Evolutionary conservation across 768 basidiomycete genomes (phyloP), one percentile per base, ranked within the genome.

Genomic region (Psilocybe azurescens): DNA sequence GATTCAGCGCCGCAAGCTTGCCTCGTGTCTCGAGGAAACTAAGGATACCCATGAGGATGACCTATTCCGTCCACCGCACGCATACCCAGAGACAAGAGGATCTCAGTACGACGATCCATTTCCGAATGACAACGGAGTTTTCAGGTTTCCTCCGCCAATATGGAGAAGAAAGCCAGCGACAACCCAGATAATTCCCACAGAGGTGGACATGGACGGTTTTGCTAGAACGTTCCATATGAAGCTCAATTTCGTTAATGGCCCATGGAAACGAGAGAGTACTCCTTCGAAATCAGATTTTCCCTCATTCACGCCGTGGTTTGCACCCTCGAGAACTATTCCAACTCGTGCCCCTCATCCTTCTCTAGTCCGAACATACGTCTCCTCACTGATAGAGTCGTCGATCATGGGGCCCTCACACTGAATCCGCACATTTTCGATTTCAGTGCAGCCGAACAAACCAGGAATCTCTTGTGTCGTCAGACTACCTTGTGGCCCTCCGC

Each of bases 161-260:
- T 81, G 79, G 79, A 41, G 47, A 49, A 75, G 78, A 10, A 69
- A 53, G 48, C 70, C 75, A 13, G 56, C 73, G 3, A 50, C 53
- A 1, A 41, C 29, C 5, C 48, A 48, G 1, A 47, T 32, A 3
- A 1, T 20, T 30, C 60, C 50, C 0, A 1, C 59, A 0, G 28
- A 52, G 1, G 59, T 75, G 5, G 70, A 76, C 28, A 60, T 78
- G n/a, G 67, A 74, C 16, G 71, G 70, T 0, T 62, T 76, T 3
- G 48, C 59, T 4, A 30, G 63, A 0, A 60, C 68, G 3, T 72
- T 77, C 32, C 51, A 50, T 0, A 33, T 65, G 0, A 76, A 74
- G 39, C 61, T 77, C 33, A 67, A 58, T 16, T 53, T 79, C 20
- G 54, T 65, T 1, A 60, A 58, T 10, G n/a, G 1, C 7, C n/a